Conservation (phyloP, 768 basidiomycete genomes). For the Serendipita vermifera region DNA sequence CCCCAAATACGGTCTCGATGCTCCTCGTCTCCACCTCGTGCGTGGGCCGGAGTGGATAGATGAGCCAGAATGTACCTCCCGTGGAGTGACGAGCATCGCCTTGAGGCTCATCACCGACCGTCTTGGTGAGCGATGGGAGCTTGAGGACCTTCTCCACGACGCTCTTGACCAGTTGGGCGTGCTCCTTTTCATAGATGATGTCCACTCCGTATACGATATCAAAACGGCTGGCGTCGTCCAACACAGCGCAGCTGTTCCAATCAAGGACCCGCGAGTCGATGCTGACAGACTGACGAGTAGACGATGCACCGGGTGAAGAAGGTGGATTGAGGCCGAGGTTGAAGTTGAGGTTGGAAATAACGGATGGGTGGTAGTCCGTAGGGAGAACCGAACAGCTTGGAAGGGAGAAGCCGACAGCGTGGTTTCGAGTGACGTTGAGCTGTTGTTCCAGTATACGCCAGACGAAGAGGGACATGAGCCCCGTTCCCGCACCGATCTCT, state of each 20-base stretch:
- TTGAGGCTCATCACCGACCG: not conserved
- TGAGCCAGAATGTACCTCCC: constrained; percentile 56
- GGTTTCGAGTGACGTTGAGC: constrained; percentile 11
- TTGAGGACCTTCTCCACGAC: constrained; percentile 44
- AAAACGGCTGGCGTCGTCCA: constrained; percentile 32
- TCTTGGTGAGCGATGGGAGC: constrained; percentile 11
- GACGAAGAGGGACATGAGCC: constrained; percentile 59
- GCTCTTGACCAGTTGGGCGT: constrained; percentile 52
- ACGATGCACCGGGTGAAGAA: constrained; percentile 13
- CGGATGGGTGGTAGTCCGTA: constrained; percentile 69
- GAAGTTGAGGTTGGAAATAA: constrained; percentile 48
- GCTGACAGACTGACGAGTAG: too few species aligned
- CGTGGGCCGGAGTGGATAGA: constrained; percentile 53
- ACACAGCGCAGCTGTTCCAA: constrained; percentile 40
- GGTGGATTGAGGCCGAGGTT: constrained; percentile 48
- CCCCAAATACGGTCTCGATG: constrained; percentile 41
- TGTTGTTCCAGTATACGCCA: constrained; percentile 33
- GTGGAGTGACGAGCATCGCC: constrained; percentile 11
- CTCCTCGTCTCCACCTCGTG: constrained; percentile 41
- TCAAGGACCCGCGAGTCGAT: too few species aligned
- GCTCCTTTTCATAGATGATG: constrained; percentile 59
- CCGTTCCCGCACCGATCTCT: constrained; percentile 80
- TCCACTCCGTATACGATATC: constrained; percentile 69
- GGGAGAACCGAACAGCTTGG: constrained; percentile 37
- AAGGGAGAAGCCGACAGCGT: constrained; percentile 15